Evolutionary conservation across 306 rosid species (phyloP), one percentile per base, ranked within the genome.

Genomic region (Calophaca sinica): DNA sequence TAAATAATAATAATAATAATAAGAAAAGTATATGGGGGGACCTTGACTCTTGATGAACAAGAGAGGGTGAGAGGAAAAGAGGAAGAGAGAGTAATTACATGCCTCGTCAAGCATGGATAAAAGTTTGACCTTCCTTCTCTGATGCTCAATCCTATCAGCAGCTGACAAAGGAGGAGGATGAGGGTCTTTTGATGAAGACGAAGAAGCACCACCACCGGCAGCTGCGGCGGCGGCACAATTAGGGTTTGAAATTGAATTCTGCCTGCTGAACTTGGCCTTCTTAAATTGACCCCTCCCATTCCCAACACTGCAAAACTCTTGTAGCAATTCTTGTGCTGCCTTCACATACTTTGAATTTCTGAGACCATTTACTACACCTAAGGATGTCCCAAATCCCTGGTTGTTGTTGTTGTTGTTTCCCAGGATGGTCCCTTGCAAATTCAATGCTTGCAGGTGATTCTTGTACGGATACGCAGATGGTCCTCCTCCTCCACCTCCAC

Each of bases 41-140:
- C 33, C 78, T 86, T 84, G 93, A 90, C 87, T 86, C 85, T 79
- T 82, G 86, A 75, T 70, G 75, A 63, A 62, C 57, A 81, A 83
- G 82, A 84, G 85, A 84, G 60, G 76, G 81, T 35, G 76, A 70
- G 82, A 77, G 81, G 76, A 77, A 84, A 72, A 84, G 60, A 48
- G 32, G 33, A 10, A 87, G 35, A 77, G 79, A 83, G 73, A 84
- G 26, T 42, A 50, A 81, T 57, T 71, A 89, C 97, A 84, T 89
- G 85, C 97, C 96, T 92, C 97, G 36, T 92, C 96, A 82, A 89
- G 96, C 93, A 92, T 89, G 70, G 96, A 64, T 57, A 92, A 75
- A 36, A 92, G 88, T 85, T 92, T 92, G 88, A 88, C 96, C 86
- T 92, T 92, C 86, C 93, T 88, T 81, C 97, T 80, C 58, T 92